Conservation (phyloP, 495 filamentous ascomycete genomes). For the Aspergillus leporis region DNA sequence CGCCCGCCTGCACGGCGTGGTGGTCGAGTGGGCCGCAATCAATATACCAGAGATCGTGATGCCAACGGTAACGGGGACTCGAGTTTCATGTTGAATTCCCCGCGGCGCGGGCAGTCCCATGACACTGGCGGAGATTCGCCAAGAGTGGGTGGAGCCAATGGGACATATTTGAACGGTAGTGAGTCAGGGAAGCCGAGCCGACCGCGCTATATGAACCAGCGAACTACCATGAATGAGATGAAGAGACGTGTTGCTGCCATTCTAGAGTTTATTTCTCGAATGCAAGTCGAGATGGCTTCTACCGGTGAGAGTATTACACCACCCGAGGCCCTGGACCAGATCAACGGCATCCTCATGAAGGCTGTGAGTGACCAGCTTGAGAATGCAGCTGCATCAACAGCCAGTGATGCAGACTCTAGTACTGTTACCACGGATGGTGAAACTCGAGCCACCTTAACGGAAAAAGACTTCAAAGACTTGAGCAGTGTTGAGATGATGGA, state of each 20-base stretch:
- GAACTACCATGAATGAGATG: slow-evolving; percentile 87
- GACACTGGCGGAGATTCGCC: slow-evolving; percentile 53
- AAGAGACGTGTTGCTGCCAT: slow-evolving; percentile 80
- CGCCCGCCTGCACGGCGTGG: slow-evolving; percentile 62
- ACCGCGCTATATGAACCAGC: slow-evolving; percentile 53
- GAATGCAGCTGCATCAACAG: slow-evolving; percentile 25
- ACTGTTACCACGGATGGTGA: slow-evolving; percentile 36
- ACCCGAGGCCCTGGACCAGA: slow-evolving; percentile 35
- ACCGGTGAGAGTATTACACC: slow-evolving; percentile 43
- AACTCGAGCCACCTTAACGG: slow-evolving; percentile 21
- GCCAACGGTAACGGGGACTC: slow-evolving; percentile 53
- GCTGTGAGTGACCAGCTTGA: slow-evolving; percentile 41
- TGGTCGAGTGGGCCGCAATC: slow-evolving; percentile 77
- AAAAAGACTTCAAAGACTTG: slow-evolving; percentile 64
- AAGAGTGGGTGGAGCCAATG: slow-evolving; percentile 34
- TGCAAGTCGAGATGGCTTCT: slow-evolving; percentile 83
- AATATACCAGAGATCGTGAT: slow-evolving; percentile 79
- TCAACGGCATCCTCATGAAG: slow-evolving; percentile 38
- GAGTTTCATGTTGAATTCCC: slow-evolving; percentile 47
- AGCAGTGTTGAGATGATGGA: slow-evolving; percentile 83
- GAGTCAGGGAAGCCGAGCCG: slow-evolving; percentile 59
- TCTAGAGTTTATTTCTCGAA: slow-evolving; percentile 85
- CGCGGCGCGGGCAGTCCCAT: slow-evolving; percentile 65
- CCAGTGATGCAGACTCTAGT: slow-evolving; percentile 32
- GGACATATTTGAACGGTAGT: slow-evolving; percentile 40